Evolutionary conservation across 176 grass and related monocot species (phyloP), one percentile per base, ranked within the genome.

Genomic region (Oryza longistaminata): DNA sequence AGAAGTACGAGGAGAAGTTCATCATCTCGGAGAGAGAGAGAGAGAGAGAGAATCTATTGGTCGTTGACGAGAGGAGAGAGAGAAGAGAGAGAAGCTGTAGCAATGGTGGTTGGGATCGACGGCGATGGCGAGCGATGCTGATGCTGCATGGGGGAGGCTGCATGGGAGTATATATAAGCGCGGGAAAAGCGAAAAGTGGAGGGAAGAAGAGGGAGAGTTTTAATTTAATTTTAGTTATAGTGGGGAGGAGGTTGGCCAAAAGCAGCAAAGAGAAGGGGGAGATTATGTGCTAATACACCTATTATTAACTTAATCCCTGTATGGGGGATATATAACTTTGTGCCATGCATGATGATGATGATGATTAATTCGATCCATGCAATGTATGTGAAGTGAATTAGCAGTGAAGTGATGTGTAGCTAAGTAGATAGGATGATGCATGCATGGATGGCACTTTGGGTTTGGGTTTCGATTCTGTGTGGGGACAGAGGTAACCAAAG

Each of bases 1-100:
- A 90, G 83, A 93, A 95, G 46, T 92, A 95, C 40, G 89, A 92
- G 3, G 96, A 95, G 83, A 98, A 85, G 66, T 95, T 91, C 96
- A 98, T 98, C 43, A 12, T 58, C 12, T 49, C 0, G 50, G 43
- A 67, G 16, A 29, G 68, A 42, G 58, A 7, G 43, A 67, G 16
- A 29, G 68, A 42, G 58, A 7, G 29, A 67, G 72, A 67, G 64
- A 37, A 25, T 44, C 17, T 27, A 21, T 31, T 66, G 71, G 71
- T 70, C 64, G 83, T 83, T 78, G 81, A 88, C 84, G 58, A 86
- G 13, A 14, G 6, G 49, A 52, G 35, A 48, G 24, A 46, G 34
- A 35, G n/a, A n/a, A n/a, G n/a, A 34, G 34, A 27, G 58, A 77
- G 33, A 49, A 55, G 21, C 3, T 17, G 5, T 17, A 53, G 50